Base-by-base conservation (phyloP, 257 asterid genomes). In the Solanum bulbocastanum region DNA sequence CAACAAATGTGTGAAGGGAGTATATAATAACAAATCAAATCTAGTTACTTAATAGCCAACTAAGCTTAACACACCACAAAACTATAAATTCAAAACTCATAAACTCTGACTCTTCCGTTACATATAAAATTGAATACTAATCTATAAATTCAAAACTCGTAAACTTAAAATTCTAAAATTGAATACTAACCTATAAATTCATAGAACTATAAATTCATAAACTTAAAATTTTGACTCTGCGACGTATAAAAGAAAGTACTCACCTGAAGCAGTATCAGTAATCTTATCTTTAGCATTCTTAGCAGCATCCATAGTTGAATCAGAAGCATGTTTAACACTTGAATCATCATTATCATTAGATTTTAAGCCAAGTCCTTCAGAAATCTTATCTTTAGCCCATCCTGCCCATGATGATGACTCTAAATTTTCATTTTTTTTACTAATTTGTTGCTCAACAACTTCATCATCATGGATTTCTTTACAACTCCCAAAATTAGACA, bases 381-480 rank as follows among this genome's bases (percentile, higher is more conserved):
- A 78, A 60, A 94, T 87, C 84, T 92, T 93, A 3, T 93, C 95
- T 86, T 92, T 92, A 33, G 98, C 96, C 97, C 96, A 94, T 18
- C 86, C 95, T 1, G 97, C 49, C 97, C 96, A 94, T 8, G 78
- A 32, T 32, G 95, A 91, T 16, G 94, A 90, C 71, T 93, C 94
- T 7, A 86, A 83, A 39, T 86, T 69, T 52, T 88, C 94, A 39
- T 86, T 71, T 62, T 88, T 93, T 56, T 89, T 86, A 42, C 40
- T 72, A n/a, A 14, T 37, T 25, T 40, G 36, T 18, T 78, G 14
- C 2, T 78, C 85, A 44, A 40, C 56, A 23, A 49, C 44, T 22
- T 33, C 78, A 35, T 32, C 76, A 32, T 46, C 69, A 5, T 82
- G 40, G 2, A 1, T 82, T 49, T 30, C 44, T 16, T 82, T 32